Base-by-base conservation (phyloP, 345 rosid species). In the Brassica carinata region DNA sequence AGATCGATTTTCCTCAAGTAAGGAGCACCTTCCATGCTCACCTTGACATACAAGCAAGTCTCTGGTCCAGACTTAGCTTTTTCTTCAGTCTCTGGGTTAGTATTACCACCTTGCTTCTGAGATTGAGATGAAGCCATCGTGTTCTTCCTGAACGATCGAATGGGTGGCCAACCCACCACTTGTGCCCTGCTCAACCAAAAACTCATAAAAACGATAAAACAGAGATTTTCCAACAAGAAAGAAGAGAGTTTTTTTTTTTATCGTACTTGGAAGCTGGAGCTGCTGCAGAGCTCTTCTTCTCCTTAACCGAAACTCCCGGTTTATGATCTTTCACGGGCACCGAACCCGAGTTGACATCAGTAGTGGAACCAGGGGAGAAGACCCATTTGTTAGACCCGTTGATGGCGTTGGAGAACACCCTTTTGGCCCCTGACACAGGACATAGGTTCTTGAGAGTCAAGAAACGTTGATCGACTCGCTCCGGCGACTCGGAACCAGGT, bases 81-180 rank as follows among this genome's bases (percentile, higher is more conserved):
- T 63, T 67, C 75, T 17, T 86, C 85, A 15, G 64, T 64, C 69
- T 72, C 81, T 34, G 71, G 33, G 5, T 63, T 63, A 48, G 7
- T 4, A 34, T 43, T 62, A 43, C 74, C 80, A 30, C 82, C 87
- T 62, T 71, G 83, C 80, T 85, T 91, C 29, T 83, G 78, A 77
- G 89, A 72, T 14, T 86, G 84, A 72, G 93, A 81, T 66, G 95
- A 66, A 79, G 88, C 88, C 97, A 90, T 85, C 64, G 89, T 76
- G 79, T 90, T 89, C 88, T 89, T 92, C 80, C 97, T 79, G 77
- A 85, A 89, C 53, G 93, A 87, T 53, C 97, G 84, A 67, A 92
- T 84, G 8, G 97, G 97, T 74, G 94, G 97, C 97, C 97, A 92
- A 67, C 97, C 97, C 48, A 90, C 94, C 48, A 89, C 93, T 64